Percentiles rank a stretch among this genome's conserved stretches.
phyloP scores from a whole-genome alignment of 306 rosid genomes.

The Vachellia pachyceras region DNA sequence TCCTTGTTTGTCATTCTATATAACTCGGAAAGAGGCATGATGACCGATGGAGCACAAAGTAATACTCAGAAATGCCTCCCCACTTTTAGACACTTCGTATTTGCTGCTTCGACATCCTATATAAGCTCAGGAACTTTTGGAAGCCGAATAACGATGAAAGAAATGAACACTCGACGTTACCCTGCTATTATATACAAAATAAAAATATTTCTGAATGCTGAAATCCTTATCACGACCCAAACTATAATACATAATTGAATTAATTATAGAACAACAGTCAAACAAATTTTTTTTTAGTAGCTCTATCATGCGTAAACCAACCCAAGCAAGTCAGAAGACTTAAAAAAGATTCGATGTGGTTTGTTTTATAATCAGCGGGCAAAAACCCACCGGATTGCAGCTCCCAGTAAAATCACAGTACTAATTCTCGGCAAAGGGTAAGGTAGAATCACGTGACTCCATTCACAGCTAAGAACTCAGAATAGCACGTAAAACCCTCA shows the following conservation, averaged over 20 bases:
- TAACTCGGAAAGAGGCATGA: constrained; percentile 90
- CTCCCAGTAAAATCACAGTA: constrained; percentile 40
- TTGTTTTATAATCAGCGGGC: constrained; percentile 37
- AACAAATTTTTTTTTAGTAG: constrained; percentile 61
- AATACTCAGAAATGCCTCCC: constrained; percentile 47
- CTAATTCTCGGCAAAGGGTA: constrained; percentile 41
- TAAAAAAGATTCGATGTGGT: constrained; percentile 45
- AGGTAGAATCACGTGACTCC: constrained; percentile 40
- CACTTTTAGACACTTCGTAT: constrained; percentile 39
- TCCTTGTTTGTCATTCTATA: constrained; percentile 67
- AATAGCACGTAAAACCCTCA: constrained; percentile 24
- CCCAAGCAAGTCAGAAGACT: constrained; percentile 43
- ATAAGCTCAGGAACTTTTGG: constrained; percentile 36
- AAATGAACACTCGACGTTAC: constrained; percentile 52
- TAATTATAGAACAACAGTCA: constrained; percentile 59
- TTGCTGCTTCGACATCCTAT: constrained; percentile 44
- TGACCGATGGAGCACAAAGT: constrained; percentile 39
- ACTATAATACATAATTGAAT: constrained; percentile 41
- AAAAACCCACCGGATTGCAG: constrained; percentile 32
- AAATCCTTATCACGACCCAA: constrained; percentile 60
- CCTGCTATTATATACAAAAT: constrained; percentile 48
- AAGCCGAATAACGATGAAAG: constrained; percentile 39
- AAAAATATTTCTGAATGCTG: constrained; percentile 44
- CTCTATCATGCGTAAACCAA: constrained; percentile 52
- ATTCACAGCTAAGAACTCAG: constrained; percentile 26